Percentiles rank a stretch among this genome's conserved stretches.
Conservation (phyloP, 1,284 basidiomycete species). For the Pseudozyma tsukubaensis region DNA sequence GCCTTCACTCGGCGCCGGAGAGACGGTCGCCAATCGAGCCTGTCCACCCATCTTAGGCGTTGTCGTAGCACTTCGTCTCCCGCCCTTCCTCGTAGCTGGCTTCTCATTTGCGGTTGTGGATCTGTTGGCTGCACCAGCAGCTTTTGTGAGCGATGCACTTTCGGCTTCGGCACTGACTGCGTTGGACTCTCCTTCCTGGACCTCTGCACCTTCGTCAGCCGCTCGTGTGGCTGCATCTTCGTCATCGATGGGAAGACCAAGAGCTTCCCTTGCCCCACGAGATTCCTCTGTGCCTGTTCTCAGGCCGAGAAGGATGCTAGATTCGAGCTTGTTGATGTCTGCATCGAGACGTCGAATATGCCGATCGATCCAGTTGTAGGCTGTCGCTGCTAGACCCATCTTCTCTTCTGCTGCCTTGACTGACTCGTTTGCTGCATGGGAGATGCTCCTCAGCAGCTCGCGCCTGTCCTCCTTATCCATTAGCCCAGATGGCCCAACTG, state of each 20-base stretch:
- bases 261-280: conserved; percentile 42
- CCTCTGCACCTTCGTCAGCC: conserved; percentile 9
- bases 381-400: conserved; percentile 71
- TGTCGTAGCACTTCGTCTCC: conserved; percentile 18
- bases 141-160: conserved; percentile 34
- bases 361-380: conserved; percentile 72
- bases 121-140: conserved; percentile 36
- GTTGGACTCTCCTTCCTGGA: neutral
- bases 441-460: conserved; percentile 28
- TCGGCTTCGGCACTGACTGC: conserved; percentile 37
- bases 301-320: conserved; percentile 57
- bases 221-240: neutral
- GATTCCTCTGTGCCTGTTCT: conserved; percentile 55
- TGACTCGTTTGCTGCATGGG: conserved; percentile 39
- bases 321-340: conserved; percentile 65
- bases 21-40: conserved; percentile 2
- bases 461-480: conserved; percentile 19
- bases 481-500: neutral
- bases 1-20: conserved; percentile 2
- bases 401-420: conserved; percentile 71
- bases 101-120: neutral
- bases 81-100: neutral
- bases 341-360: conserved; percentile 72
- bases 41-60: conserved; percentile 28
- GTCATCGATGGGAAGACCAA: conserved; percentile 34